Evolutionary conservation across 805 yeast genomes (phyloP).

Genomic region (Isabelozyma pseudorhagii): DNA sequence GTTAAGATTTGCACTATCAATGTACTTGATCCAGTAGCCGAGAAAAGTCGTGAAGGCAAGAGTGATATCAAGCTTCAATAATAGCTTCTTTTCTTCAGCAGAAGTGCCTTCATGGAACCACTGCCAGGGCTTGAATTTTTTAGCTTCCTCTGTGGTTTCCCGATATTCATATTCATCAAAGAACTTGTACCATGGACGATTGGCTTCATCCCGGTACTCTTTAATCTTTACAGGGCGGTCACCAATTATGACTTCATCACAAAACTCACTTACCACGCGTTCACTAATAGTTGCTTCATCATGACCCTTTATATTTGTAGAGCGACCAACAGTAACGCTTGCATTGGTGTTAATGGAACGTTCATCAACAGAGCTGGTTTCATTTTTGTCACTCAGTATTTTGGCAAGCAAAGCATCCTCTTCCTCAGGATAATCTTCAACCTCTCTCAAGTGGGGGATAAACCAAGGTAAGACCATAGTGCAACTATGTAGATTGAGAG

Average conservation of each 20-base stretch:
- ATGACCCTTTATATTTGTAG: too few relatives aligned
- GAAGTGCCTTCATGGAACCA: constrained; percentile 26
- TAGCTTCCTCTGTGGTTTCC: constrained; percentile 10
- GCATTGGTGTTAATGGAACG: too few relatives aligned
- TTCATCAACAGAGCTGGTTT: too few relatives aligned
- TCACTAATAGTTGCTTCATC: not conserved
- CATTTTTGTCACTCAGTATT: not conserved
- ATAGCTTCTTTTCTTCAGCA: constrained; percentile 24
- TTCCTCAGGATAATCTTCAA: constrained; percentile 5
- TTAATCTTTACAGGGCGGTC: not conserved
- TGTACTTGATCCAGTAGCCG: constrained; percentile 23
- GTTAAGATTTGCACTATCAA: constrained; percentile 18
- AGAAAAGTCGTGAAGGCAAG: constrained; percentile 23
- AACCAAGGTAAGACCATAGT: constrained; percentile 9
- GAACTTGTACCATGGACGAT: constrained; percentile 48
- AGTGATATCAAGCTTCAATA: constrained; percentile 26
- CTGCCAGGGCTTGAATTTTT: constrained; percentile 14
- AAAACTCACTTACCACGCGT: not conserved
- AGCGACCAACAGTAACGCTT: too few relatives aligned
- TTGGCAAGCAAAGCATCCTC: not conserved
- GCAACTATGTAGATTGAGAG: not conserved
- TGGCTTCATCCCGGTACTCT: constrained; percentile 53
- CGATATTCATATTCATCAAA: constrained; percentile 37
- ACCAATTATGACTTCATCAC: not conserved
- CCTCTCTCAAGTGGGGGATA: constrained; percentile 12